Base-by-base conservation (phyloP, 208 protist species). In the Leishmania braziliensis region DNA sequence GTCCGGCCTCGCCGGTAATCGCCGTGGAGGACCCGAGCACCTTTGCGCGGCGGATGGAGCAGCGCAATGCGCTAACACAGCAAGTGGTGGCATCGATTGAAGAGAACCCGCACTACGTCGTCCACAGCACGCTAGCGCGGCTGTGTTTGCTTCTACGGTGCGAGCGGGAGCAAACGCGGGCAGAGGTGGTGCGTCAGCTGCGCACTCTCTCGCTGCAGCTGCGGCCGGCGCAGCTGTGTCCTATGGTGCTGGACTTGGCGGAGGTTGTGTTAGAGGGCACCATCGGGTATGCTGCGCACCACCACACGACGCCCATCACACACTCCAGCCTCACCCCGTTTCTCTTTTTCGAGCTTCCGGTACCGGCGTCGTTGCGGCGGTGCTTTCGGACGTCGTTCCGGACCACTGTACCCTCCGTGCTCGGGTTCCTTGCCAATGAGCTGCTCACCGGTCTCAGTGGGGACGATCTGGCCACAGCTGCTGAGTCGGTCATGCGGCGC, bases 341-440 rank as follows among this genome's bases (percentile, higher is more conserved):
- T 74, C 68, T 79, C 51, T 74, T 95, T 1, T 91, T 94, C 29
- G 75, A 88, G 71, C 83, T 93, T 36, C 80, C 88, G 18, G 80
- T 92, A 51, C 89, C 93, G n/a, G 36, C 85, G n/a, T 86, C 86
- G 46, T 87, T 96, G 90, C 83, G 84, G 46, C 91, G 84, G 50
- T 96, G 93, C 90, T 91, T 93, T 1, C 83, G 87, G 12, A 80
- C 86, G n/a, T 80, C 92, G 33, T 96, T 98, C 79, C 85, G 88
- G 60, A 65, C 78, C 4, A 93, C 93, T 29, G 74, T 98, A 53
- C 91, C 93, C 18, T 78, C 84, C n/a, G 82, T 86, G 36, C 82
- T 98, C 16, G 83, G 83, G 54, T 90, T 96, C 77, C 75, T 96
- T 51, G 81, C 90, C 0, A 71, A 87, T 36, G 93, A 96, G 58